Conservation (phyloP, 202 grass and related monocot species). For the Setaria viridis region DNA sequence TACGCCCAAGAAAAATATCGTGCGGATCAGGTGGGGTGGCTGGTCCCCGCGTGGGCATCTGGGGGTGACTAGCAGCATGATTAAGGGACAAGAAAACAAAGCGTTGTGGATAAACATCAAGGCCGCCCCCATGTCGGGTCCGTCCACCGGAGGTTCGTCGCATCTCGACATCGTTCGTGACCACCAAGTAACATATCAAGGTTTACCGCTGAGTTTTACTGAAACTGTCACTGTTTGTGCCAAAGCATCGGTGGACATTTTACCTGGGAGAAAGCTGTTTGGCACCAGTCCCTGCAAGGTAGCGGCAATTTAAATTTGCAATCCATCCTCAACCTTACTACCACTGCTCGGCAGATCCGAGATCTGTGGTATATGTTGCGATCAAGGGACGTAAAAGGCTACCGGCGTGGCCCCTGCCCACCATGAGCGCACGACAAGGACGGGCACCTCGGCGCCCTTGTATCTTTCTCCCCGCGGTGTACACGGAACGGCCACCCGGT, state of each 20-base stretch:
- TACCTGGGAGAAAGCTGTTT: not conserved
- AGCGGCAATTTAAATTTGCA: no score
- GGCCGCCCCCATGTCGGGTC: not conserved
- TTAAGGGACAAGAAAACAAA: slow-evolving; percentile 19
- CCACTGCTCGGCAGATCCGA: not conserved
- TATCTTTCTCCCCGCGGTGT: not conserved
- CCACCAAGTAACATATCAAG: no score
- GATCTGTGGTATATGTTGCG: not conserved
- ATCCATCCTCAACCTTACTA: not conserved
- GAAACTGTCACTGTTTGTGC: no score
- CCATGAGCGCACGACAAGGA: not conserved
- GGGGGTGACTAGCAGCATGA: not conserved
- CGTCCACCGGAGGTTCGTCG: slow-evolving; percentile 19
- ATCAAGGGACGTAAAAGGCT: not conserved
- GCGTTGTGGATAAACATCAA: slow-evolving; percentile 48
- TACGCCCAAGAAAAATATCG: not conserved
- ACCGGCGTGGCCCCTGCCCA: not conserved
- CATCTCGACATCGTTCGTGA: not conserved
- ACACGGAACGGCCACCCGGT: not conserved
- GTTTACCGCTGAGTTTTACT: no score
- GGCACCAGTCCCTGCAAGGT: not conserved
- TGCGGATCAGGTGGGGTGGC: not conserved
- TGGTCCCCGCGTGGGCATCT: not conserved
- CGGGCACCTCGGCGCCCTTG: not conserved
- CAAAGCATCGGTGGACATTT: no score